phyloP scores from a whole-genome alignment of 164 flowering plant genomes.

The Tinospora cordifolia region DNA sequence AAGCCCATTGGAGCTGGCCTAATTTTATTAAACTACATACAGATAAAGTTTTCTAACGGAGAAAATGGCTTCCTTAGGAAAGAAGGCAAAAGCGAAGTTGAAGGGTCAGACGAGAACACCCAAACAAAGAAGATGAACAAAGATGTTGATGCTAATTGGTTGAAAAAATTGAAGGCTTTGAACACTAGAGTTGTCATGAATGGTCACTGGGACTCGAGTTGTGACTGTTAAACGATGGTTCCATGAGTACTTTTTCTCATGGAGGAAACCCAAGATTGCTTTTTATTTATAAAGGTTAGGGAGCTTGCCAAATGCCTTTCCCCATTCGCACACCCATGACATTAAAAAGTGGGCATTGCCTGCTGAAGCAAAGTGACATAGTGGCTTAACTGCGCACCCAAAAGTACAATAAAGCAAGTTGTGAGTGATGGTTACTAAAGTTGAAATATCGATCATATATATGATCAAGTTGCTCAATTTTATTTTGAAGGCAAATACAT shows the following conservation, averaged over 20 bases:
- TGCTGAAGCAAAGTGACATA: constrained; percentile 5
- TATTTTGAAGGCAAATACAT: neutral
- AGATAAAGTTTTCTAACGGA: no score
- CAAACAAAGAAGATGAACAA: neutral
- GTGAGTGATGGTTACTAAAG: constrained; percentile 13
- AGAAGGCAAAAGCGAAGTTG: constrained; percentile 6
- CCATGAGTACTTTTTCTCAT: constrained; percentile 12
- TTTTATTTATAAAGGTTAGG: neutral
- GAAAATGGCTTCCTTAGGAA: neutral
- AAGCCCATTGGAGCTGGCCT: no score
- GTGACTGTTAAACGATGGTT: neutral
- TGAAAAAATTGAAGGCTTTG: neutral
- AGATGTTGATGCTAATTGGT: constrained; percentile 1
- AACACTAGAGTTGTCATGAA: constrained; percentile 4
- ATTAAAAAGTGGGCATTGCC: constrained; percentile 4
- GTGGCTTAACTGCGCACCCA: constrained; percentile 6
- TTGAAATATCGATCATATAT: neutral
- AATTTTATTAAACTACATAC: no score
- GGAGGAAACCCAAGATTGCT: constrained; percentile 3
- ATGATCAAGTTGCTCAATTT: neutral
- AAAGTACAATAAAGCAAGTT: neutral
- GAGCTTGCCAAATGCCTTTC: neutral
- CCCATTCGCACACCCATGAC: neutral
- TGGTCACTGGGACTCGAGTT: neutral
- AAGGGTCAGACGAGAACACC: neutral